Conservation (phyloP, 148 eudicot species). For the Cornus florida region DNA sequence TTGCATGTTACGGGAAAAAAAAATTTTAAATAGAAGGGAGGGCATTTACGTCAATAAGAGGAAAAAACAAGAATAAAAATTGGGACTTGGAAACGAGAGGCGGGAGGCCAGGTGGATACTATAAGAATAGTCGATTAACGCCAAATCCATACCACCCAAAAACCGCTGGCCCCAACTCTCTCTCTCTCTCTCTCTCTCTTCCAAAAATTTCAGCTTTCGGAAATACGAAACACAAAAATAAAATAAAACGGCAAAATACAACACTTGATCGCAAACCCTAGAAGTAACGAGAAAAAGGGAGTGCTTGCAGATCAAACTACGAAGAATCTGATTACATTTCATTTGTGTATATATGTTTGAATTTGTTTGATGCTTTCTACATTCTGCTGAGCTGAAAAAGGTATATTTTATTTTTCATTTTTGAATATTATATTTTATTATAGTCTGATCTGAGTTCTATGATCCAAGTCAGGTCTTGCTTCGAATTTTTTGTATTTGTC, state of each 20-base stretch:
- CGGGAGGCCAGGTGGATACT: constrained; percentile 6
- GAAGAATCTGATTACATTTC: background rate
- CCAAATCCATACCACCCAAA: constrained; percentile 16
- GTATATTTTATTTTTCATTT: background rate
- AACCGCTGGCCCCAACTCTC: constrained; percentile 14
- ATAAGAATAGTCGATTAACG: constrained; percentile 3
- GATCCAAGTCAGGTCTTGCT: background rate
- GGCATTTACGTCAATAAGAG: constrained; percentile 5
- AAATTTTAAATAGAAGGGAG: background rate
- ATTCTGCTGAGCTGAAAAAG: background rate
- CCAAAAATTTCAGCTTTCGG: background rate
- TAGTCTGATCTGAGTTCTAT: background rate
- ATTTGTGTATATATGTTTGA: background rate
- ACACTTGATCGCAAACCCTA: constrained; percentile 1
- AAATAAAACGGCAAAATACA: background rate
- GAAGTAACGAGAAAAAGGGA: background rate
- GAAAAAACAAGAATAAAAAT: background rate
- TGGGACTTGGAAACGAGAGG: constrained; percentile 7
- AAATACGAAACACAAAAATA: background rate
- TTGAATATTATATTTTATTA: background rate
- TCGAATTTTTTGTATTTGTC: background rate
- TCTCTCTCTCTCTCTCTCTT: constrained; percentile 8
- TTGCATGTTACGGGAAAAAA: background rate
- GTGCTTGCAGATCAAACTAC: constrained; percentile 9
- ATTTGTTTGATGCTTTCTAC: background rate